Conservation (phyloP, 169 alveolate genomes). For the Plasmodium adleri region DNA sequence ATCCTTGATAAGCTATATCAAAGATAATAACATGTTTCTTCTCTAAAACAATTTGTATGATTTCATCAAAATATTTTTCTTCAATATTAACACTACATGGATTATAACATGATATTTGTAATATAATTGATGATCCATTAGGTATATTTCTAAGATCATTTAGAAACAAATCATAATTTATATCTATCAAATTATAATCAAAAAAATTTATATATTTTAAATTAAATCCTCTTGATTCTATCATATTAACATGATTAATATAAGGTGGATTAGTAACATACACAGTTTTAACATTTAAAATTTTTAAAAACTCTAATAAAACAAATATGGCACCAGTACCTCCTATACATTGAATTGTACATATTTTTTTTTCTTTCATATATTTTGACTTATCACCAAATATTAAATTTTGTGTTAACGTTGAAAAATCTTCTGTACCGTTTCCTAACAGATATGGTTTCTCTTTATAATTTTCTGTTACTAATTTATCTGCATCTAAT, state of each 20-base stretch:
- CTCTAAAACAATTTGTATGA: slow-evolving; percentile 84
- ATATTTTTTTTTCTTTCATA: slow-evolving; percentile 54
- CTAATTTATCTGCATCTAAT: slow-evolving; percentile 84
- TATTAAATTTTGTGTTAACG: slow-evolving; percentile 80
- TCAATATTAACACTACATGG: slow-evolving; percentile 92
- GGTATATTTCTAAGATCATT: slow-evolving; percentile 84
- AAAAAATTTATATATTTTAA: slow-evolving; percentile 86
- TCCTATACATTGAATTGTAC: slow-evolving; percentile 87
- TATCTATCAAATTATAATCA: slow-evolving; percentile 83
- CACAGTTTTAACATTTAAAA: slow-evolving; percentile 76
- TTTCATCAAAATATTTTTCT: slow-evolving; percentile 87
- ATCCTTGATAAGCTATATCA: slow-evolving; percentile 93
- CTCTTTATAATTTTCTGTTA: slow-evolving; percentile 81
- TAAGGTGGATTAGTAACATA: slow-evolving; percentile 88
- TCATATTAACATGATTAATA: slow-evolving; percentile 86
- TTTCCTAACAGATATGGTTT: slow-evolving; percentile 91
- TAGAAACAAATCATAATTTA: slow-evolving; percentile 85
- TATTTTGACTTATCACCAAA: slow-evolving; percentile 79
- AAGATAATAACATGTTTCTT: slow-evolving; percentile 87
- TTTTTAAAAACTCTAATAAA: slow-evolving; percentile 84
- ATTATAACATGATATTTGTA: slow-evolving; percentile 92
- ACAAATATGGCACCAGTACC: slow-evolving; percentile 91
- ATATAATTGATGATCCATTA: slow-evolving; percentile 84
- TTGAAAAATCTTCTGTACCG: slow-evolving; percentile 86
- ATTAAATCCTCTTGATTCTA: slow-evolving; percentile 80